phyloP scores from a whole-genome alignment of 495 filamentous ascomycete species.

The Cenococcum geophilum region DNA sequence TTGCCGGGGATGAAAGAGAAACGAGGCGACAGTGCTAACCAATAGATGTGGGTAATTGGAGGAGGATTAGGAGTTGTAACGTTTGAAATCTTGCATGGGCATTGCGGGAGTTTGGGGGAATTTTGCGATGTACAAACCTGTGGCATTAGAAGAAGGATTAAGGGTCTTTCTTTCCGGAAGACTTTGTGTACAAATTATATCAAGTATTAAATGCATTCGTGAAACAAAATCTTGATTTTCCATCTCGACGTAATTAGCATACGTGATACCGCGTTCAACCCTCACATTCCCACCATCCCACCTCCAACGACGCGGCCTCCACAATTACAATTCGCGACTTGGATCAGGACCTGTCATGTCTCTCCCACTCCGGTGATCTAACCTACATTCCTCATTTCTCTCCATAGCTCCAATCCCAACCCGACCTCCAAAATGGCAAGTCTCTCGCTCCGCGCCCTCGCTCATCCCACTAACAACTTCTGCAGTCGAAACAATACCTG shows the following conservation, averaged over 20 bases:
- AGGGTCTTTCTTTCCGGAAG: not conserved
- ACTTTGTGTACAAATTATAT: not conserved
- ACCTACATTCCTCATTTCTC: not conserved
- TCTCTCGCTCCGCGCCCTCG: not conserved
- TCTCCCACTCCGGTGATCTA: not conserved
- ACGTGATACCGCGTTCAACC: not conserved
- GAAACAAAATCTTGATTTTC: not conserved
- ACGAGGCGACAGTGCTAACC: not conserved
- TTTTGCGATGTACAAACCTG: not conserved
- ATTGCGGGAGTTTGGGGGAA: constrained; percentile 5
- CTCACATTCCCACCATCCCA: not conserved
- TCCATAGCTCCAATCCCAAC: not conserved
- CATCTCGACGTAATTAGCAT: not conserved
- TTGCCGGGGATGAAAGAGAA: not conserved
- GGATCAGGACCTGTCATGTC: not conserved
- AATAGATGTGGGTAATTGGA: not conserved
- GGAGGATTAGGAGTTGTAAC: not conserved
- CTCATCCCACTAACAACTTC: not conserved
- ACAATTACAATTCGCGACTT: not conserved
- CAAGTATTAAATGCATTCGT: not conserved
- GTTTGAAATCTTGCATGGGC: not conserved
- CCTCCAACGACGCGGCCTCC: not conserved
- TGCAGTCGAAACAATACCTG: constrained; percentile 95
- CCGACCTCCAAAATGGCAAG: constrained; percentile 14
- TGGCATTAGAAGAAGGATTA: not conserved